Base-by-base conservation (phyloP, 2,329 filamentous ascomycete species). In the Phoma herbarum region DNA sequence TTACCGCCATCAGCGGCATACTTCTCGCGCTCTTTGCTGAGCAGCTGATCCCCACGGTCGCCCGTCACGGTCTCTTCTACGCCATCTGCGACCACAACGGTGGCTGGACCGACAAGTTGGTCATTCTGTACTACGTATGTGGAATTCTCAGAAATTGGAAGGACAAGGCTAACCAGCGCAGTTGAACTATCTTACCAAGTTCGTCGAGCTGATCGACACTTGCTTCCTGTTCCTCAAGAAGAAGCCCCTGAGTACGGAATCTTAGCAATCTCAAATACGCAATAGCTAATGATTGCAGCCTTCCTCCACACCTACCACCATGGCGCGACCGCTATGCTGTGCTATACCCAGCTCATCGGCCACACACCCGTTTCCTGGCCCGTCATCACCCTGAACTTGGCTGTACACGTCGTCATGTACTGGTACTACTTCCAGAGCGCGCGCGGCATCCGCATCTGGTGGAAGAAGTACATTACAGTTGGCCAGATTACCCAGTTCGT, bases 391-490 rank as follows among this genome's bases (percentile, higher is more conserved):
- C 87, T 98, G 71, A 98, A 98, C 86, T 82, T 98, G 75, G 88
- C 87, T 64, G 94, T 98, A 54, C 94, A 98, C 82, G 94, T 98
- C 59, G 91, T 97, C 77, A 98, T 98, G 94, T 98, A 98, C 89
- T 97, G 93, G 93, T 98, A 98, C 88, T 98, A 98, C 87, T 98
- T 98, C 89, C 94, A 98, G 86, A 94, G 92, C 75, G 93, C 94
- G 54, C 93, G 94, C 70, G 95, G 95, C 69, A 88, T 98, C 79
- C 90, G 89, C 74, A 95, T 97, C 81, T 97, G 93, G 93, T 98
- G 94, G 94, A 98, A 98, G 90, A 92, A 97, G 83, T 98, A 94
- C 90, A 96, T 98, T 77, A 98, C 94, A 71, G 91, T 93, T 76
- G 90, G 97, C 75, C 94, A 98, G 82, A 98, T 98, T 80, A 88